Base-by-base conservation (phyloP, 2,329 filamentous ascomycete species). In the Monilinia polystroma region DNA sequence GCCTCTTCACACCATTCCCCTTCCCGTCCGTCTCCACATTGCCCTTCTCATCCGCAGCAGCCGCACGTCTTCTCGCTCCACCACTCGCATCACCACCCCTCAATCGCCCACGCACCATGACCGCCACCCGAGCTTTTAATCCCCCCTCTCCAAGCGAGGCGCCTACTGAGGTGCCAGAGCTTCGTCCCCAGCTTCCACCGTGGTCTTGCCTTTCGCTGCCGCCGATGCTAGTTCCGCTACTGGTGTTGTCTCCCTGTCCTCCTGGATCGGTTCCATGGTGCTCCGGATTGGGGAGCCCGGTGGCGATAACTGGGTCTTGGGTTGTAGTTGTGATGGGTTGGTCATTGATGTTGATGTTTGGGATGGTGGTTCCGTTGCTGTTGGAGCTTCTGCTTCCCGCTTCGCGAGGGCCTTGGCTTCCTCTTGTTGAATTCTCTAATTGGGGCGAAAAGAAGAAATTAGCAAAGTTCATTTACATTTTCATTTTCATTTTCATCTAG, bases 401-500 rank as follows among this genome's bases (percentile, higher is more conserved):
- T 38, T 47, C 7, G 63, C 52, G 53, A 47, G 53, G 26, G 63
- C 63, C 35, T 49, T 57, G 41, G 63, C 53, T 65, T 65, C 63
- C 49, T 59, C 52, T 49, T 65, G 52, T 49, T 65, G 41, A 54
- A 65, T 65, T 59, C 54, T 65, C 63, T 65, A n/a, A 12, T 38
- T n/a, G 7, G 7, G 8, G 32, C 12, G 35, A n/a, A 35, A 8
- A 38, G 23, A 49, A n/a, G 16, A 18, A 29, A 23, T 59, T 49
- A 45, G 38, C 26, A 47, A 18, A 2, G 35, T 58, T 10, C 23
- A 58, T 58, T 43, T 45, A 41, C 18, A 14, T 47, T 10, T 11
- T 47, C 12, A 32, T 58, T 23, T 58, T 47, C 12, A 47, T 58
- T 23, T 58, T 47, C 12, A 47, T 58, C n/a, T 29, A 12, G 26